Evolutionary conservation across 352 stramenopile species (phyloP), one percentile per base, ranked within the genome.

Genomic region (Blastocystis sp.): DNA sequence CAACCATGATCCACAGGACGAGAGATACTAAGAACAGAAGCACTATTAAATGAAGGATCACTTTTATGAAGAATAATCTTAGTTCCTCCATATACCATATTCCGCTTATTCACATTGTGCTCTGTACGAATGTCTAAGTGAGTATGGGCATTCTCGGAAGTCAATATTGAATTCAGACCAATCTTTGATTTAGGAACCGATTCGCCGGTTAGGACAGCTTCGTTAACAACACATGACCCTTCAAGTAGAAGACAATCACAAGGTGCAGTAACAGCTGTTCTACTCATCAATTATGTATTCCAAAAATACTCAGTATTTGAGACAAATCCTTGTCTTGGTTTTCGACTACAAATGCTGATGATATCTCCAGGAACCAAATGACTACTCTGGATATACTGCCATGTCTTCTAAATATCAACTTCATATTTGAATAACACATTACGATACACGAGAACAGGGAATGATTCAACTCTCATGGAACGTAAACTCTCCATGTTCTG

Each of bases 171-270:
- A 2, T 90, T 90, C 73, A 96, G 93, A 14, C 91, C 90, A 87
- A 97, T 94, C 89, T 99, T 99, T 89, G 97, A 94, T 89, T 99
- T 95, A 12, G 96, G 95, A 42, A 98, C 93, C 86, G 93, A 98
- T 89, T 99, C 97, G 54, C 97, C 97, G 0, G 97, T 99, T 49
- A 99, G 89, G 71, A 97, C 97, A 21, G 97, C 95, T 90, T 99
- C 97, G 90, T 99, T 98, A 19, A 98, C 94, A 12, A 99, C 95
- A 57, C 93, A 95, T 32, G 92, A 93, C 12, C 97, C 96, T 61
- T 93, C 90, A 43, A 99, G 86, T 37, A 99, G 90, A 73, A 99
- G 89, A 46, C 95, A 92, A 90, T 99, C 97, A 69, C 94, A 97
- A 11, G 96, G 96, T 32, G 98, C 91, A 63, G 92, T 92, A 56